Evolutionary conservation across 2,329 filamentous ascomycete genomes (phyloP), one percentile per base, ranked within the genome.

Genomic region (Calonectria naviculata): DNA sequence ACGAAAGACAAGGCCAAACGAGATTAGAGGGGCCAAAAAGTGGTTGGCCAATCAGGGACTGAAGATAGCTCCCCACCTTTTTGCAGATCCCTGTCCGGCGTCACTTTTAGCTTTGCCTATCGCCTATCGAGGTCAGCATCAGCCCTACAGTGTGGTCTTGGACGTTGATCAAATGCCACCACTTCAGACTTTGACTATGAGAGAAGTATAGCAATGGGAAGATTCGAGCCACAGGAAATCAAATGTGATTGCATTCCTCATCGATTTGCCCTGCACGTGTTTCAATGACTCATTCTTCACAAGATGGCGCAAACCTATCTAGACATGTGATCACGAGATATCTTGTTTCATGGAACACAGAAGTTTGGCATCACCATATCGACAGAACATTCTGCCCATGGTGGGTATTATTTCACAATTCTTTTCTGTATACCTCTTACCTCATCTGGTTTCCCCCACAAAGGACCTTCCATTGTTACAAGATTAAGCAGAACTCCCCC

Each of bases 351-450:
- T 42, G 65, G 19, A 28, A 13, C 28, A 47, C 6, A 60, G 52
- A 31, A 31, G 44, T 58, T 36, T 61, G 61, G 69, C 66, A 69
- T 71, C 61, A 62, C 65, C 70, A 68, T 64, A 28, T 24, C 21
- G 42, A 34, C 62, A 70, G 56, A 66, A 67, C 36, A 44, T 54
- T 58, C 41, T 64, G 60, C 58, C 28, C n/a, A 52, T 73, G 75
- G 75, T 76, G 73, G 75, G 77, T 76, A 78, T 78, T 67, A 67
- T 67, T 76, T 78, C 77, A 76, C 76, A 78, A 76, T 70, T 71
- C 17, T 76, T 71, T 77, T 73, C 77, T 73, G 68, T 73, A 68
- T 73, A 68, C 62, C 73, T 76, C 72, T 69, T 71, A 54, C 76
- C 71, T 69, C 71, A 70, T 62, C 54, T 64, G 60, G 42, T 70